Evolutionary conservation across 352 stramenopile genomes (phyloP).

Genomic region (Pythium aristosporum): DNA sequence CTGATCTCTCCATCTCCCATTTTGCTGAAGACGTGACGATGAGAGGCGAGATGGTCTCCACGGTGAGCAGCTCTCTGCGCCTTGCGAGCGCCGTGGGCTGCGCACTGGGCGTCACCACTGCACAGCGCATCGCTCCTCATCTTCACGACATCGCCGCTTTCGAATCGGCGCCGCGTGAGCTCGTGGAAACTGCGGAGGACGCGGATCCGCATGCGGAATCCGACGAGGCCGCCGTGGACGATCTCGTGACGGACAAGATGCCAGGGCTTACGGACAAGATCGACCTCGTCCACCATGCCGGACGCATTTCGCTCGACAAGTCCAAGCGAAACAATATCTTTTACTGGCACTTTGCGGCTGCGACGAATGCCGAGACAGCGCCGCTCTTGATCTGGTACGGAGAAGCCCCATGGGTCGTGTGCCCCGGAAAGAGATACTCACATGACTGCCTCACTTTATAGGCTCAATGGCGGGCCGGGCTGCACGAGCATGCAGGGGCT

Average conservation of each 20-base stretch:
- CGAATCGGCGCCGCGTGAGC: neutral
- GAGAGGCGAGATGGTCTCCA: neutral
- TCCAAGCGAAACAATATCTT: conserved; percentile 62
- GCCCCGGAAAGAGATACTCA: neutral
- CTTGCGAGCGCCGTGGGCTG: neutral
- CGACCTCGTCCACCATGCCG: conserved; percentile 69
- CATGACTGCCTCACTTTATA: conserved; percentile 12
- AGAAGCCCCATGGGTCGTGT: neutral
- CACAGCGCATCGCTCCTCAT: conserved; percentile 11
- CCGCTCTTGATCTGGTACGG: conserved; percentile 71
- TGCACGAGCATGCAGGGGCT: conserved; percentile 81
- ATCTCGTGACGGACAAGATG: conserved; percentile 43
- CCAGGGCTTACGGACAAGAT: conserved; percentile 48
- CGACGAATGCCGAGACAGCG: conserved; percentile 40
- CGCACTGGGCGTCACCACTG: neutral
- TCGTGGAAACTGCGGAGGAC: conserved; percentile 8
- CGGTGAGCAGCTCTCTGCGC: neutral
- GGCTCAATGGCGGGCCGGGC: conserved; percentile 79
- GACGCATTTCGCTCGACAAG: conserved; percentile 50
- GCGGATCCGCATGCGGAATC: conserved; percentile 1
- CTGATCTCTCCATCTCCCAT: conserved; percentile 9
- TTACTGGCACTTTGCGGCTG: conserved; percentile 78
- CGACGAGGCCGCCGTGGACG: conserved; percentile 19
- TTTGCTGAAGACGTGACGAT: neutral
- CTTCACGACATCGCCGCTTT: neutral